Percentiles rank a stretch among this genome's conserved stretches.
phyloP scores from a whole-genome alignment of 2,329 filamentous ascomycete genomes.

The Metarhizium brunneum region DNA sequence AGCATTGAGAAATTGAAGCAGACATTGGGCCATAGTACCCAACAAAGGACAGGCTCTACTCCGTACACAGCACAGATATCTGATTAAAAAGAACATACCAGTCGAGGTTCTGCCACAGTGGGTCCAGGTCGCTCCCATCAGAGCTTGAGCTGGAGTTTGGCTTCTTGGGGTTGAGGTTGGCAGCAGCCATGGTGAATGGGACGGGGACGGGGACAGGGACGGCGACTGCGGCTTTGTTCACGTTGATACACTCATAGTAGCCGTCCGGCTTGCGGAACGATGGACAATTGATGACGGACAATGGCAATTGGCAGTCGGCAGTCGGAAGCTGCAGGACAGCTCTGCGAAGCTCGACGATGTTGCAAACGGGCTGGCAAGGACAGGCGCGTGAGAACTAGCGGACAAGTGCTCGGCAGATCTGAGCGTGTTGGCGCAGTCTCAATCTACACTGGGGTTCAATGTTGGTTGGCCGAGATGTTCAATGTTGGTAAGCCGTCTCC shows the following conservation, averaged over 20 bases:
- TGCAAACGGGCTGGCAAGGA: not conserved
- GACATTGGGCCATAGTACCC: not conserved
- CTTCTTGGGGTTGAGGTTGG: conserved; percentile 19
- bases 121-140: conserved; percentile 33
- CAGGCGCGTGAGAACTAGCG: not conserved
- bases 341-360: not conserved
- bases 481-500: not conserved
- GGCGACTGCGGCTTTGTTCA: conserved; percentile 14
- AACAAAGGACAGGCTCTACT: not conserved
- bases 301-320: not conserved
- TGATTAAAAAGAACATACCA: conserved; percentile 45
- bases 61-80: not conserved
- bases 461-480: not conserved
- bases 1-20: not conserved
- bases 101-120: conserved; percentile 67
- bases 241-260: conserved; percentile 10
- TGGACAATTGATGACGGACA: no score
- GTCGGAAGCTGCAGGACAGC: not conserved
- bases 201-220: conserved; percentile 12
- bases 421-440: not conserved
- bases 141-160: conserved; percentile 6
- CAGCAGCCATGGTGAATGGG: conserved; percentile 15
- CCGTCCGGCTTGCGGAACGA: not conserved
- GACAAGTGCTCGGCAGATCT: not conserved
- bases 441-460: not conserved